Base-by-base conservation (phyloP, 2,329 filamentous ascomycete genomes). In the Penicillium palitans region DNA sequence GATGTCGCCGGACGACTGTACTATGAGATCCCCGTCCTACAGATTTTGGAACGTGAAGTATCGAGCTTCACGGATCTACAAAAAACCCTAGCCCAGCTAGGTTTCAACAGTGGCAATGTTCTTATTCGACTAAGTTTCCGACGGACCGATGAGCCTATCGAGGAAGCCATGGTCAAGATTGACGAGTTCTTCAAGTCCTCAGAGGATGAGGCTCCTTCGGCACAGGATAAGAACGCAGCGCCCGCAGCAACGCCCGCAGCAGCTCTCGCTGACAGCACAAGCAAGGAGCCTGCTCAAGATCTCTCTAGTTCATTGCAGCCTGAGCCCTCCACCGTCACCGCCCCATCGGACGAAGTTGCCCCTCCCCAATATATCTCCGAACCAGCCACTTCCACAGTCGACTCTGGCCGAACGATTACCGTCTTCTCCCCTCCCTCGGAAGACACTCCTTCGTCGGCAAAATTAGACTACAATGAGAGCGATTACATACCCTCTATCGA, bases 1-100 rank as follows among this genome's bases (percentile, higher is more conserved):
- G 72, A 80, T 6, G 81, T 80, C 15, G 85, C 88, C 33, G 93
- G 93, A 6, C 86, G 93, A 72, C 78, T 99, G 52, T 90, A 89
- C 74, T 97, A 97, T 70, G 91, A 98, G 76, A 89, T 87, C 63
- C 95, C 95, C 0, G 87, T 92, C 17, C 77, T 98, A 55, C 89
- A 93, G 63, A 84, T 96, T 62, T 88, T 96, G 83, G 90, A 89
- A 10, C 84, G 90, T 67, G 90, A 93, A 66, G 76, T 96, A 17
- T 83, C 87, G 3, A 87, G 84, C 0, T 90, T 98, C 67, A 80
- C 81, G 19, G 93, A 96, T 68, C 83, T 98, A 58, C 91, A 97
- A 73, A 96, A 96, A 80, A 93, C 91, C 1, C 76, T 99, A 46
- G 87, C 87, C 6, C 91, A 96, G 72, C 79, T 98, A 19, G 95